These are phyloP conservation scores for Kondoa malvinella DNA, from an alignment of 768 basidiomycete species.

Conservation along the genomic window DNA sequence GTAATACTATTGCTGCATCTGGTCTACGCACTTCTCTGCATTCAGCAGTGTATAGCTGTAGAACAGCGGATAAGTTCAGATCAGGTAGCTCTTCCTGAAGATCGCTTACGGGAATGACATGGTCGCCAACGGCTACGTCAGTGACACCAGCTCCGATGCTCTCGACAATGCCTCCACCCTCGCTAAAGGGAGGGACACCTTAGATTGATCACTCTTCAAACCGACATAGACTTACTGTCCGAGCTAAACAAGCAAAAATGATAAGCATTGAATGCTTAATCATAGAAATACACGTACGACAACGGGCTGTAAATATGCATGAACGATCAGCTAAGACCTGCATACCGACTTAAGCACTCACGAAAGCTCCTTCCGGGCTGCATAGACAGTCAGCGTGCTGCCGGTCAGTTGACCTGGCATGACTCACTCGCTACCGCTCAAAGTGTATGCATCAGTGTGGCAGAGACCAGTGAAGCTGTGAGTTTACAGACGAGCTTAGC, in stretches of 20 bases:
- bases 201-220: constrained; percentile 47
- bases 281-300: not conserved
- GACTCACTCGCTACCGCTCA: constrained; percentile 50
- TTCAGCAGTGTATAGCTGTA: constrained; percentile 39
- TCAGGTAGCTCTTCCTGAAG: not conserved
- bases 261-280: constrained; percentile 2
- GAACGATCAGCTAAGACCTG: too few relatives aligned
- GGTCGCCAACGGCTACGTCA: constrained; percentile 62
- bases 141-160: constrained; percentile 95
- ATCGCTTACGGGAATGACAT: constrained; percentile 71
- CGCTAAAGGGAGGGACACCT: constrained; percentile 16
- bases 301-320: not conserved
- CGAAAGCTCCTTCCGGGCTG: constrained; percentile 47
- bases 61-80: not conserved
- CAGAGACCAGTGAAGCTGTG: not conserved
- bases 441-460: constrained; percentile 67
- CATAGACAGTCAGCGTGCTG: not conserved
- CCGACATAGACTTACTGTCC: constrained; percentile 8
- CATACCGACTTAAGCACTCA: too few relatives aligned
- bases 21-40: constrained; percentile 44
- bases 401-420: not conserved
- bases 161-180: constrained; percentile 80
- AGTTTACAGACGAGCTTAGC: not conserved
- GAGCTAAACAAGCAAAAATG: constrained; percentile 14
- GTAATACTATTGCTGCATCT: not conserved